Percentiles rank a stretch among this genome's conserved stretches.
These are phyloP conservation scores for Podaxis rugospora DNA, from an alignment of 768 basidiomycete genomes.

Conservation along the genomic window DNA sequence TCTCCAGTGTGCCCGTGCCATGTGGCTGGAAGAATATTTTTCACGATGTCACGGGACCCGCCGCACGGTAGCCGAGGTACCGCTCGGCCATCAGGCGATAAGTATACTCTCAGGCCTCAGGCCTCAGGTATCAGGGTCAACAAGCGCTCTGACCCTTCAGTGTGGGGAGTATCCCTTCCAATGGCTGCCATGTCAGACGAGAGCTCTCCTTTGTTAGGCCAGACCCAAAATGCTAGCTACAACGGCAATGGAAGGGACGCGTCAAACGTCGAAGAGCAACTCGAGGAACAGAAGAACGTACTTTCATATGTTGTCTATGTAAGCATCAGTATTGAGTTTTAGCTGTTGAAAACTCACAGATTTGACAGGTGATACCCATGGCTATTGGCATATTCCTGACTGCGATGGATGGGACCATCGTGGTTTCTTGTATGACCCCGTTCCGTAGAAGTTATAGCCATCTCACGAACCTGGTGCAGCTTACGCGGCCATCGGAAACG, in stretches of 20 bases:
- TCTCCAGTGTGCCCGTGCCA: too few species aligned
- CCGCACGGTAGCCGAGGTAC: too few species aligned
- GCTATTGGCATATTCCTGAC: constrained; percentile 15
- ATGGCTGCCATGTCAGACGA: constrained; percentile 27
- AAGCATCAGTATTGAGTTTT: constrained; percentile 17
- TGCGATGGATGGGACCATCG: constrained; percentile 16
- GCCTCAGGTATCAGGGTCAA: too few species aligned
- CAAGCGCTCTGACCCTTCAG: neutral
- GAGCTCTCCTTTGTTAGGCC: constrained; percentile 27
- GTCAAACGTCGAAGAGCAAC: constrained; percentile 10
- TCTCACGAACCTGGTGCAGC: constrained; percentile 21
- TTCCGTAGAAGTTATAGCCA: neutral
- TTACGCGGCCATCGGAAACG: constrained; percentile 53
- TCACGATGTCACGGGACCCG: too few species aligned
- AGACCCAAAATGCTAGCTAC: constrained; percentile 11
- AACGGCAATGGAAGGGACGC: constrained; percentile 8
- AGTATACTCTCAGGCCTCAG: neutral
- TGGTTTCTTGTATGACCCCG: constrained; percentile 15
- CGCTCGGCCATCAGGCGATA: neutral
- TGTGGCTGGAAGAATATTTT: too few species aligned
- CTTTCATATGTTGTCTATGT: constrained; percentile 15
- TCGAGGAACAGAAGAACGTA: neutral
- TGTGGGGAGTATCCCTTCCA: neutral
- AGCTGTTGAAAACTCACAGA: neutral
- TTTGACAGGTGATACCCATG: constrained; percentile 9